A percentile compares a stretch with the other conserved stretches of the same genome.
Evolutionary conservation across 768 basidiomycete genomes (phyloP).

Genomic region (Kwoniella sp.): DNA sequence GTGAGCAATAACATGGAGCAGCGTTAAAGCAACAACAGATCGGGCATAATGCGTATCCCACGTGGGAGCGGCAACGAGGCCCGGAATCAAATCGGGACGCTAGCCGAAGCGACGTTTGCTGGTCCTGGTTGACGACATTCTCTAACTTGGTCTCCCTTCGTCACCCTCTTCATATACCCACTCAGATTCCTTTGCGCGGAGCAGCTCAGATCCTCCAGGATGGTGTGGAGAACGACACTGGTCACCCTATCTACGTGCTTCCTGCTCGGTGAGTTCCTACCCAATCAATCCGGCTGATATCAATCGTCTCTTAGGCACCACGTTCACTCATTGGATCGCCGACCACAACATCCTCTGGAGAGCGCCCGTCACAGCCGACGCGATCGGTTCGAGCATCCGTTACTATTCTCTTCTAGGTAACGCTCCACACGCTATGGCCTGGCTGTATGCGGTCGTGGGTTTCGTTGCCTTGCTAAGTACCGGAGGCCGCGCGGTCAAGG

Average conservation of each 20-base stretch:
- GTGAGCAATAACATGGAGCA: too few relatives aligned
- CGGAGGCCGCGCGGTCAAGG: slow-evolving; percentile 38
- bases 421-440: slow-evolving; percentile 36
- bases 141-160: too few relatives aligned
- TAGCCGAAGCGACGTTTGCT: too few relatives aligned
- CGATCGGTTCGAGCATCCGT: slow-evolving; percentile 37
- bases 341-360: slow-evolving; percentile 51
- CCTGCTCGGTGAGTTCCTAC: slow-evolving; percentile 35
- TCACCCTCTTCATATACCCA: too few relatives aligned
- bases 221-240: slow-evolving; percentile 44
- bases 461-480: slow-evolving; percentile 31
- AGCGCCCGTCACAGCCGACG: slow-evolving; percentile 43
- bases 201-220: too few relatives aligned
- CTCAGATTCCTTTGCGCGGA: too few relatives aligned
- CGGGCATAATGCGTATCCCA: too few relatives aligned
- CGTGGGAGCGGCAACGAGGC: too few relatives aligned
- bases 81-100: too few relatives aligned
- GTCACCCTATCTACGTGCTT: slow-evolving; percentile 45
- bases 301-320: slow-evolving; percentile 31
- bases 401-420: slow-evolving; percentile 46
- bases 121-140: too few relatives aligned
- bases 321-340: slow-evolving; percentile 49
- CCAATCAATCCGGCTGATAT: background rate
- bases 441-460: slow-evolving; percentile 35
- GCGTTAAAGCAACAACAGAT: too few relatives aligned